These are phyloP conservation scores for Oleoguttula mirabilis DNA, from an alignment of 495 filamentous ascomycete species.

Conservation along the genomic window DNA sequence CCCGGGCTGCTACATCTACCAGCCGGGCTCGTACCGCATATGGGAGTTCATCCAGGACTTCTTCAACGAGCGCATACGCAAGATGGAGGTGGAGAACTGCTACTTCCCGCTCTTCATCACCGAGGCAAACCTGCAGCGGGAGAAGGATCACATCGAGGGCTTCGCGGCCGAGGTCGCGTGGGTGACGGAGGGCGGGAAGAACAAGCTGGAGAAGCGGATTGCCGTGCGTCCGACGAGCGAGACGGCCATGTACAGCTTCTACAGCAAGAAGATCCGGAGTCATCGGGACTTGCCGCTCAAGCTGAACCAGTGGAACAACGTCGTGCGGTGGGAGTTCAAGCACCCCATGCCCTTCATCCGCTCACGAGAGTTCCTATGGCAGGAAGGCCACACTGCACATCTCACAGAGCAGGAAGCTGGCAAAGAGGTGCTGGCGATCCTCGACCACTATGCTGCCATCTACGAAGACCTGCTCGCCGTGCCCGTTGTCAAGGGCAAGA, in stretches of 20 bases:
- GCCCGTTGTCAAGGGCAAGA: constrained; percentile 78
- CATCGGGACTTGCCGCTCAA: constrained; percentile 87
- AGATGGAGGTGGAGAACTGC: constrained; percentile 82
- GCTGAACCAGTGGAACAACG: constrained; percentile 96
- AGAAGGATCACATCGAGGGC: constrained; percentile 95
- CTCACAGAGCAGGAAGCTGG: constrained; percentile 63
- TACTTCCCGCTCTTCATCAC: constrained; percentile 94
- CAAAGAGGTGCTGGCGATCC: constrained; percentile 77
- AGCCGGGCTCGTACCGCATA: constrained; percentile 69
- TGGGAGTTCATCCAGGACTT: constrained; percentile 86
- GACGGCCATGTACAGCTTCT: constrained; percentile 91
- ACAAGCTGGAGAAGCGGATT: constrained; percentile 83
- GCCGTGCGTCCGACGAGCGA: constrained; percentile 94
- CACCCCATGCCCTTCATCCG: constrained; percentile 90
- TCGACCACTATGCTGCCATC: constrained; percentile 81
- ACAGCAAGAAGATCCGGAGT: constrained; percentile 88
- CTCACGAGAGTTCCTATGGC: constrained; percentile 92
- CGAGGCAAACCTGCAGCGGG: constrained; percentile 75
- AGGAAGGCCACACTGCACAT: constrained; percentile 96
- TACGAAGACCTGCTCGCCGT: constrained; percentile 91
- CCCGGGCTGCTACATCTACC: constrained; percentile 85
- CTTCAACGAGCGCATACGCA: constrained; percentile 80
- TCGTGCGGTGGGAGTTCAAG: constrained; percentile 97
- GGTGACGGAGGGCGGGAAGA: constrained; percentile 90
- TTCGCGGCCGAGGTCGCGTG: constrained; percentile 96